Percentiles rank a stretch among this genome's conserved stretches.
Conservation (phyloP, 1,284 basidiomycete species). For the Irpex rosettiformis region DNA sequence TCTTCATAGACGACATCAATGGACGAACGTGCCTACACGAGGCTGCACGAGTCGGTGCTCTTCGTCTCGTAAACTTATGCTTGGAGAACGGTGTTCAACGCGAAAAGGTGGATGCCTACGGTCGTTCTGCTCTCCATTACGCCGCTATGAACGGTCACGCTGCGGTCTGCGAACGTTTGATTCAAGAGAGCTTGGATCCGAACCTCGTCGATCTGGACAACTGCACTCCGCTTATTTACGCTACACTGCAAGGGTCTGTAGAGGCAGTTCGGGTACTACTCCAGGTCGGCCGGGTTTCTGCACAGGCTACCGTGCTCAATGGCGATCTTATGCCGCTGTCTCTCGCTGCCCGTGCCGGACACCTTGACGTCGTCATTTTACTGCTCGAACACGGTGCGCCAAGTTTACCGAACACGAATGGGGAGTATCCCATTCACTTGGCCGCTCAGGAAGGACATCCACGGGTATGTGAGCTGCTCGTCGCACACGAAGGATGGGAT, state of each 20-base stretch:
- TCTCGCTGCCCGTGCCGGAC: slow-evolving; percentile 88
- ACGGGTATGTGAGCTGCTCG: slow-evolving; percentile 79
- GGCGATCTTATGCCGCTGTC: slow-evolving; percentile 86
- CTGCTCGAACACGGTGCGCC: slow-evolving; percentile 78
- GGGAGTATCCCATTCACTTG: slow-evolving; percentile 96
- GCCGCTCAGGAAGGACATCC: slow-evolving; percentile 95
- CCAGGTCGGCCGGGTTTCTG: slow-evolving; percentile 58
- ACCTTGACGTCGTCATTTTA: slow-evolving; percentile 79
- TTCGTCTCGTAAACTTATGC: slow-evolving; percentile 82
- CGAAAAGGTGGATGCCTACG: slow-evolving; percentile 82
- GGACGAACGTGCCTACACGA: slow-evolving; percentile 95
- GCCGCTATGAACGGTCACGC: slow-evolving; percentile 92
- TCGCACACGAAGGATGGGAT: slow-evolving; percentile 79
- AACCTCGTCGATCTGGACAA: slow-evolving; percentile 88
- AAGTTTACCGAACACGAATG: slow-evolving; percentile 87
- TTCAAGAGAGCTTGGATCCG: slow-evolving; percentile 66
- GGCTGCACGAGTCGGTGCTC: slow-evolving; percentile 81
- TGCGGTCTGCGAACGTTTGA: slow-evolving; percentile 71
- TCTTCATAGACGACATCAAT: slow-evolving; percentile 96
- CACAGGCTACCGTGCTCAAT: slow-evolving; percentile 51
- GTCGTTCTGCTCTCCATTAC: slow-evolving; percentile 92
- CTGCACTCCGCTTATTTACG: slow-evolving; percentile 91
- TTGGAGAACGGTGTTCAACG: slow-evolving; percentile 69
- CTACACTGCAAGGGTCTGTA: slow-evolving; percentile 83
- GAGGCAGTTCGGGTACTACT: slow-evolving; percentile 80